Conservation (phyloP, 805 yeast genomes). For the Candida qinlingensis region DNA sequence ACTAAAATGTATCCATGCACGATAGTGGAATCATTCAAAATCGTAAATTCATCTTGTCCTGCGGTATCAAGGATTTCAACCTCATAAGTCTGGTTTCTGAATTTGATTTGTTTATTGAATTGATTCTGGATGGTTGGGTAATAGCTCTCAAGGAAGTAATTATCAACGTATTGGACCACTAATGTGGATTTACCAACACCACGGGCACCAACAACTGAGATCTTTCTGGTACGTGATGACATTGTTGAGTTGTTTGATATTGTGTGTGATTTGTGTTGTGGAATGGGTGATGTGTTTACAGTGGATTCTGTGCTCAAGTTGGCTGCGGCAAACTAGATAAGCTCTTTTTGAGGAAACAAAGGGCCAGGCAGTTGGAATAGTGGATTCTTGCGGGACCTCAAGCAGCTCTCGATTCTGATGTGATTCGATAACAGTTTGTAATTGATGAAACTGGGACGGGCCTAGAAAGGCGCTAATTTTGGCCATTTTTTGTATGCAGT, state of each 20-base stretch:
- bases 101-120: slow-evolving; percentile 19
- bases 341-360: too few relatives aligned
- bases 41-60: slow-evolving; percentile 86
- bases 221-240: slow-evolving; percentile 48
- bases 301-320: too few relatives aligned
- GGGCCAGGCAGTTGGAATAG: too few relatives aligned
- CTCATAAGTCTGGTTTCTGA: slow-evolving; percentile 69
- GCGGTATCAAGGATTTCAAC: slow-evolving; percentile 89
- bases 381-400: too few relatives aligned
- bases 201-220: slow-evolving; percentile 83
- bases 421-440: too few relatives aligned
- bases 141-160: slow-evolving; percentile 82
- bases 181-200: slow-evolving; percentile 86
- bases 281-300: too few relatives aligned
- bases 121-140: slow-evolving; percentile 57
- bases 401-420: too few relatives aligned
- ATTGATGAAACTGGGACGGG: too few relatives aligned
- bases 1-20: slow-evolving; percentile 80
- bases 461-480: too few relatives aligned
- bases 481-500: too few relatives aligned
- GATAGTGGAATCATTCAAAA: slow-evolving; percentile 71
- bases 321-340: too few relatives aligned
- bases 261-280: not conserved
- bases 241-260: slow-evolving; percentile 5
- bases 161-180: slow-evolving; percentile 80